Base-by-base conservation (phyloP, 106 monocot genomes). In the Dioscorea alata region DNA sequence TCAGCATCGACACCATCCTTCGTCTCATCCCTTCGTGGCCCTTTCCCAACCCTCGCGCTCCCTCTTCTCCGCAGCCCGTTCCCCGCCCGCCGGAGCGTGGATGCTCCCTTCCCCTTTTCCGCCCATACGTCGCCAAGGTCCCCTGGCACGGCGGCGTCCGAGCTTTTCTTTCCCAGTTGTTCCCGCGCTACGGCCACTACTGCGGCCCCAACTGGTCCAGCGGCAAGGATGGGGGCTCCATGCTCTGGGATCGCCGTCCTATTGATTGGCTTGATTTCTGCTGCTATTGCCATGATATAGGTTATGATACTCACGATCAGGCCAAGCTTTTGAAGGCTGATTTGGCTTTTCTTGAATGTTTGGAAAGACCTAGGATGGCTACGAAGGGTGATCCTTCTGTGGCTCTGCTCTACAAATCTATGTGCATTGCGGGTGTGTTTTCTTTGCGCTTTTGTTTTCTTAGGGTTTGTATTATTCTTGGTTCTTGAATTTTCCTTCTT, bases 181-280 rank as follows among this genome's bases (percentile, higher is more conserved):
- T 99, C 64, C 97, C 97, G 0, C 78, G 92, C 4, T 99, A 99
- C 73, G 97, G 97, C 16, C 92, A 99, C 33, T 99, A 99, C 81
- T 99, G 97, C 61, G 92, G 97, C 13, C 97, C 97, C 19, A 99
- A 99, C 53, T 99, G 97, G 97, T 99, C 97, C n/a, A 99, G 97
- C 72, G 92, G 97, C 42, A 99, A 85, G 85, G 92, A 85, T 65
- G 75, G 71, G 2, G 97, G 97, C 3, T 85, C 87, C 20, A 79
- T 90, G 78, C 79, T 99, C 0, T 99, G 97, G 97, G 97, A 99
- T 42, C 79, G 71, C 14, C 77, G 97, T 48, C 97, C 97, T 8
- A 85, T 92, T 50, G 97, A 99, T 35, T 92, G 89, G 92, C 73
- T 99, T 3, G 97, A 99, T 25, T 92, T 83, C 76, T 99, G 97